phyloP scores from a whole-genome alignment of 257 asterid genomes.

The Scutellaria barbata region DNA sequence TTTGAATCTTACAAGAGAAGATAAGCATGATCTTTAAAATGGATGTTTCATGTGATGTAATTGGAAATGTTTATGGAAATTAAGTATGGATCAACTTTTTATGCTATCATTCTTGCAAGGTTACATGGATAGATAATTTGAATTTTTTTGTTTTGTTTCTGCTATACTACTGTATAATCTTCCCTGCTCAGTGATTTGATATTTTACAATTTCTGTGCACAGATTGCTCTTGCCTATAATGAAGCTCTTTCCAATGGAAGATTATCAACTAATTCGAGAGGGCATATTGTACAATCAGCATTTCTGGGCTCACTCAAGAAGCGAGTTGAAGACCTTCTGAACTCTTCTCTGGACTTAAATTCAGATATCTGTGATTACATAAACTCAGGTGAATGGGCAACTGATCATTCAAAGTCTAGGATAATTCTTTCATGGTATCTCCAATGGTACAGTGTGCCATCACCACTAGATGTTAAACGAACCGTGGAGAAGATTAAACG shows the following conservation, averaged over 20 bases:
- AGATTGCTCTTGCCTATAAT: constrained; percentile 86
- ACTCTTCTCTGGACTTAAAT: constrained; percentile 37
- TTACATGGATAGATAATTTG: background rate
- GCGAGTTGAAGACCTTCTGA: constrained; percentile 76
- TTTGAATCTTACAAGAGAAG: too few relatives aligned
- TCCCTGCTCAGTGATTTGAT: background rate
- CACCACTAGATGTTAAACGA: constrained; percentile 53
- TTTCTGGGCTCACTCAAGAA: constrained; percentile 83
- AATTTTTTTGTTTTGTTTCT: background rate
- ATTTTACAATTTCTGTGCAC: constrained; percentile 6
- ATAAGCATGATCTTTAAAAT: too few relatives aligned
- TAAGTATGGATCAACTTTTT: too few relatives aligned
- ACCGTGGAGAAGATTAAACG: constrained; percentile 56
- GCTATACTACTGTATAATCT: background rate
- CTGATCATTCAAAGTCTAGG: constrained; percentile 44
- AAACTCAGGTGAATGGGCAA: constrained; percentile 69
- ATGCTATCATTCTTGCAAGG: background rate
- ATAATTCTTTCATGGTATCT: constrained; percentile 78
- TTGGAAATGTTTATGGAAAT: too few relatives aligned
- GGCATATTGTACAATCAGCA: constrained; percentile 73
- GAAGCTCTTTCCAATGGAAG: constrained; percentile 74
- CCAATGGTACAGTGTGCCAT: constrained; percentile 77
- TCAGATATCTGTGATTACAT: constrained; percentile 48
- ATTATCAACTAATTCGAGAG: constrained; percentile 53
- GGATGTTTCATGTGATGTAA: too few relatives aligned